These are phyloP conservation scores for Berkeleyomyces basicola DNA, from an alignment of 2,329 filamentous ascomycete genomes.

Conservation along the genomic window DNA sequence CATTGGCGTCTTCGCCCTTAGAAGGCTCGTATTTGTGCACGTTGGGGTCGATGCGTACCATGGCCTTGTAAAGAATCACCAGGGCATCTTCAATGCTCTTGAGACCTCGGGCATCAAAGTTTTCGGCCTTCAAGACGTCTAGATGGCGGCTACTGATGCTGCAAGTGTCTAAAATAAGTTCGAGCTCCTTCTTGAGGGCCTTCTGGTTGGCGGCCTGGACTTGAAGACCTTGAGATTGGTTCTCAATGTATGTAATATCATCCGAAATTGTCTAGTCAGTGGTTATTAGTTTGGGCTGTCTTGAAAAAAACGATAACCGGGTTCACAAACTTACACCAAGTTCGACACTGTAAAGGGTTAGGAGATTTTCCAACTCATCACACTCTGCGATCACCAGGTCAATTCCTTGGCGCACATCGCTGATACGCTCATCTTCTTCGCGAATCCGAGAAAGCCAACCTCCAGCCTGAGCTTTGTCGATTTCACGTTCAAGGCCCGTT, in stretches of 20 bases:
- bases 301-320: neutral
- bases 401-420: constrained; percentile 69
- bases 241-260: constrained; percentile 93
- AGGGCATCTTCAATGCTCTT: constrained; percentile 63
- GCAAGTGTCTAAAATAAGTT: constrained; percentile 77
- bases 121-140: constrained; percentile 53
- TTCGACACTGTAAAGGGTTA: constrained; percentile 90
- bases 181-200: constrained; percentile 73
- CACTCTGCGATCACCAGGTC: constrained; percentile 88
- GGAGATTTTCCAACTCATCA: constrained; percentile 83
- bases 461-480: constrained; percentile 79
- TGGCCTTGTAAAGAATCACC: constrained; percentile 73
- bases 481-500: constrained; percentile 67
- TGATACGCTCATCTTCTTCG: constrained; percentile 78
- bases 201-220: constrained; percentile 97
- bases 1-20: constrained; percentile 27
- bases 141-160: constrained; percentile 58
- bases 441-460: constrained; percentile 75
- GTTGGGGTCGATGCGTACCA: constrained; percentile 81
- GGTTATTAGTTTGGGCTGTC: neutral
- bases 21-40: constrained; percentile 38
- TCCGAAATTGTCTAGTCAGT: constrained; percentile 63
- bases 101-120: constrained; percentile 57
- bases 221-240: constrained; percentile 89
- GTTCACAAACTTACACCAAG: constrained; percentile 48